phyloP scores from a whole-genome alignment of 176 grass and related monocot genomes.

The Phoenix dactylifera region DNA sequence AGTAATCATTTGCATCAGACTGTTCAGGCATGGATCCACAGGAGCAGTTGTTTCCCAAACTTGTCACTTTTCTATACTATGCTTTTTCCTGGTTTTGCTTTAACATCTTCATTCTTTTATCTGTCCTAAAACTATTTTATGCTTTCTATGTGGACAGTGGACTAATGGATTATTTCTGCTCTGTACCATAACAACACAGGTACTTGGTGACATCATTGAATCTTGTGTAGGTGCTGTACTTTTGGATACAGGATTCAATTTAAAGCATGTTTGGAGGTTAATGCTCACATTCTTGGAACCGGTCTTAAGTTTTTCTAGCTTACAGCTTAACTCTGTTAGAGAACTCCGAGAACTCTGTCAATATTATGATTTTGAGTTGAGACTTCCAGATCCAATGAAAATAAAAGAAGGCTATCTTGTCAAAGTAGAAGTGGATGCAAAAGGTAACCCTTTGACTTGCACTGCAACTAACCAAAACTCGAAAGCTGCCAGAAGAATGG shows the following conservation, averaged over 20 bases:
- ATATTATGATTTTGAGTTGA: slow-evolving; percentile 36
- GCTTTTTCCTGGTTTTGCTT: too few species aligned
- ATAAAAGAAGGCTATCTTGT: slow-evolving; percentile 28
- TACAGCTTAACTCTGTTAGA: slow-evolving; percentile 68
- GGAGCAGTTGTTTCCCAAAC: too few species aligned
- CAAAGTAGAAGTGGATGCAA: slow-evolving; percentile 61
- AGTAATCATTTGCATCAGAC: too few species aligned
- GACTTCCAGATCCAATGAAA: slow-evolving; percentile 51
- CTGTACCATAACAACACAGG: slow-evolving; percentile 40
- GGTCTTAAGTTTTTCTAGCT: slow-evolving; percentile 49
- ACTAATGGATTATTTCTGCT: background rate
- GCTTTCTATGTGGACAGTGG: too few species aligned
- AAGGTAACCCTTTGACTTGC: slow-evolving; percentile 34
- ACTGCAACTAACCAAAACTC: slow-evolving; percentile 53
- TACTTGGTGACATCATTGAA: slow-evolving; percentile 95
- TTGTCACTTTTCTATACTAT: too few species aligned
- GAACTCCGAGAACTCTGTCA: slow-evolving; percentile 86
- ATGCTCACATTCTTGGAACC: slow-evolving; percentile 61
- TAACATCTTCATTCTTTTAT: too few species aligned
- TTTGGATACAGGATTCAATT: slow-evolving; percentile 67
- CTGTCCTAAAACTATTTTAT: too few species aligned
- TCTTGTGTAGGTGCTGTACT: slow-evolving; percentile 90
- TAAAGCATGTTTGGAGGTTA: slow-evolving; percentile 63
- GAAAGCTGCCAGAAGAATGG: slow-evolving; percentile 71
- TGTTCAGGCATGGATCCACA: too few species aligned